phyloP scores from a whole-genome alignment of 345 rosid species.

The Salix koriyanagi region DNA sequence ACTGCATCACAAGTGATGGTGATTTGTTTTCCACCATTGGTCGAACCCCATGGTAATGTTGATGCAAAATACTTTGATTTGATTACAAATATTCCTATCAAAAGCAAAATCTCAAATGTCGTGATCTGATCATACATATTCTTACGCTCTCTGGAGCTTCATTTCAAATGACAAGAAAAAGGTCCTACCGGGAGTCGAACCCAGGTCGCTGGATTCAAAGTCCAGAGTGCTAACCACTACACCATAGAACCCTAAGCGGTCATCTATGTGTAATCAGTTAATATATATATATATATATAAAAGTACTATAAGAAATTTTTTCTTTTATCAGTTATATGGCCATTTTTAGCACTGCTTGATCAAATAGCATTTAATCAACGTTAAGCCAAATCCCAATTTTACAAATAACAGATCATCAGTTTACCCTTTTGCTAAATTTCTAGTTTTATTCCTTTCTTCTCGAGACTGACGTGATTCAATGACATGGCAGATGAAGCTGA shows the following conservation, averaged over 20 bases:
- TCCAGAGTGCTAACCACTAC: conserved; percentile 99
- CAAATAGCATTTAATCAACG: conserved; percentile 38
- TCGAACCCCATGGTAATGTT: neutral
- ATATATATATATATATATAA: too few relatives aligned
- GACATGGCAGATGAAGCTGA: conserved; percentile 41
- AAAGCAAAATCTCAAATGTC: too few relatives aligned
- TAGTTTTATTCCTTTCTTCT: conserved; percentile 80
- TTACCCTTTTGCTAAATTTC: conserved; percentile 44
- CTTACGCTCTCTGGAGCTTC: neutral
- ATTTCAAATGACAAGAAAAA: neutral
- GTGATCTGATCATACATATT: too few relatives aligned
- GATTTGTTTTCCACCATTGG: neutral
- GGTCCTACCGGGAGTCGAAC: conserved; percentile 98
- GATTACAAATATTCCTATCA: too few relatives aligned
- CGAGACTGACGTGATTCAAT: conserved; percentile 46
- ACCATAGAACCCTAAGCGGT: conserved; percentile 65
- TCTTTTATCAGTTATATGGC: too few relatives aligned
- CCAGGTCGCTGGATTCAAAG: conserved; percentile 99
- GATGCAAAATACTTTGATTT: too few relatives aligned
- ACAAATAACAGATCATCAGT: conserved; percentile 4
- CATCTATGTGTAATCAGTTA: rapidly evolving
- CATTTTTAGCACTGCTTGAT: conserved; percentile 9
- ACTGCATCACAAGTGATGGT: neutral
- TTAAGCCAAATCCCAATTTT: neutral
- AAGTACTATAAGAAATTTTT: too few relatives aligned